Evolutionary conservation across 352 stramenopile species (phyloP).

Genomic region (Thraustochytrium sp.): DNA sequence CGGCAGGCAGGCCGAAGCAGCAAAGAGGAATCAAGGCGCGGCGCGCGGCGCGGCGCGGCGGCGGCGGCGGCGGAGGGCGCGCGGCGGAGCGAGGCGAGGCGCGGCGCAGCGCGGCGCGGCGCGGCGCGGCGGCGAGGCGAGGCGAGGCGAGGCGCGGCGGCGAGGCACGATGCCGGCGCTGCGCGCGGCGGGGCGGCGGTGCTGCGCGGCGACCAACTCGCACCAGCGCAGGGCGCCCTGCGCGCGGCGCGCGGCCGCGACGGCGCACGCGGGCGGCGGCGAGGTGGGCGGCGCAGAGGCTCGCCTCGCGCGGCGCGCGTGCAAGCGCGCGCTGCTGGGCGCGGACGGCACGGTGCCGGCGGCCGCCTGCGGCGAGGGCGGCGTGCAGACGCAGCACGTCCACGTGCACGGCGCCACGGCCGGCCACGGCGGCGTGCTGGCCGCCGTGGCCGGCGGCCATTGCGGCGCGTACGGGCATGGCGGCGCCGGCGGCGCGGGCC

Average conservation of each 20-base stretch:
- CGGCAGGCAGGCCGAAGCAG: too few relatives aligned
- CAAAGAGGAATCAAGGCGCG: too few relatives aligned
- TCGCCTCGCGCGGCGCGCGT: neutral
- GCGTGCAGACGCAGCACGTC: neutral
- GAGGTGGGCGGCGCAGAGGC: too few relatives aligned
- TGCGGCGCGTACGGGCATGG: too few relatives aligned
- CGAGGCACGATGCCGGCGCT: neutral
- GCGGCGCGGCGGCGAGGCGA: too few relatives aligned
- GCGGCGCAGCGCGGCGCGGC: too few relatives aligned
- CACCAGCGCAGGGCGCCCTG: neutral
- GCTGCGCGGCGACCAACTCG: neutral
- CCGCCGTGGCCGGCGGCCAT: neutral
- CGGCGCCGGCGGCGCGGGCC: neutral
- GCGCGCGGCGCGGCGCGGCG: too few relatives aligned
- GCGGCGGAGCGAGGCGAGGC: too few relatives aligned
- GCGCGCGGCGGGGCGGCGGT: neutral
- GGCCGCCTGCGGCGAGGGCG: neutral
- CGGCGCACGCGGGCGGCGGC: neutral
- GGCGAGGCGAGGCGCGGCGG: too few relatives aligned
- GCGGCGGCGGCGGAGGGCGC: too few relatives aligned
- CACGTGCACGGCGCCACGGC: neutral
- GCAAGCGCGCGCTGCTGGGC: neutral
- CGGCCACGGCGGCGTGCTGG: neutral
- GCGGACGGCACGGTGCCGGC: too few relatives aligned
- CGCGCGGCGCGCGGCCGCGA: neutral